A percentile compares a stretch with the other conserved stretches of the same genome.
Conservation (phyloP, 2,329 filamentous ascomycete genomes). For the Colletotrichum acutatum region DNA sequence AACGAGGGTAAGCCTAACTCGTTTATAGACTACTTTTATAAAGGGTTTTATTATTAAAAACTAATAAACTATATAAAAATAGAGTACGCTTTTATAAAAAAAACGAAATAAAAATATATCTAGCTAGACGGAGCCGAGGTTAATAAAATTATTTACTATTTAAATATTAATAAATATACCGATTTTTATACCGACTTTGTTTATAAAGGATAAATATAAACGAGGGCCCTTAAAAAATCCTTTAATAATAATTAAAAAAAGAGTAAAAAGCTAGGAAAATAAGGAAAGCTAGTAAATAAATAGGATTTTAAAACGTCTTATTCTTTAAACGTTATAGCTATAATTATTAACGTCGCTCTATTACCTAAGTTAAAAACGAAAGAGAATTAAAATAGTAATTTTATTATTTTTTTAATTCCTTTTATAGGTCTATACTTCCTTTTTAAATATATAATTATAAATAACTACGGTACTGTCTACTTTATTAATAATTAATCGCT, state of each 20-base stretch:
- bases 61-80: no score
- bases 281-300: not conserved
- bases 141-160: no score
- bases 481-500: not conserved
- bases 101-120: no score
- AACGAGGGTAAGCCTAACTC: accelerated
- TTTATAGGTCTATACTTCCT: not conserved
- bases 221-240: no score
- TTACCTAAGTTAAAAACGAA: accelerated
- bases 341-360: not conserved
- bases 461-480: not conserved
- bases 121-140: no score
- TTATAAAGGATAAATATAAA: no score
- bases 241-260: no score
- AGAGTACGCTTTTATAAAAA: no score
- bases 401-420: not conserved
- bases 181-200: no score
- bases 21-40: no score
- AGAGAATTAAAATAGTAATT: accelerated
- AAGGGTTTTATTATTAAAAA: no score
- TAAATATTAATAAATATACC: no score
- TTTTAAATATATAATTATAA: not conserved
- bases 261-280: not conserved
- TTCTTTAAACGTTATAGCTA: not conserved
- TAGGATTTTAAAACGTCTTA: not conserved